phyloP scores from a whole-genome alignment of 1,284 basidiomycete genomes.

The Sanghuangporus sanghuang region DNA sequence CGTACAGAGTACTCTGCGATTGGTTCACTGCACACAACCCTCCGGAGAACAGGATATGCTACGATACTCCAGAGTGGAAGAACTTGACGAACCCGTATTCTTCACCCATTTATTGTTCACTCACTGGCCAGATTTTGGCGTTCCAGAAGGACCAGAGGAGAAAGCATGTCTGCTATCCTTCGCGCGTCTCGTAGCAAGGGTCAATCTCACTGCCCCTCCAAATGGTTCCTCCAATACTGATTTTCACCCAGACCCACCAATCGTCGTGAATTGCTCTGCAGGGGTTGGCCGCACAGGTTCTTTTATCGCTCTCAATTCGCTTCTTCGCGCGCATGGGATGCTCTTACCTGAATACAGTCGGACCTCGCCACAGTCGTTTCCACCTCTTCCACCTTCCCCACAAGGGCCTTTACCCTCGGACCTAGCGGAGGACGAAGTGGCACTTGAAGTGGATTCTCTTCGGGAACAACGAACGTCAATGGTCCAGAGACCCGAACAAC shows the following conservation, averaged over 20 bases:
- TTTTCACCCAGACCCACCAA: slow-evolving; percentile 56
- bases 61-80: slow-evolving; percentile 20
- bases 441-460: slow-evolving; percentile 68
- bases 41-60: slow-evolving; percentile 26
- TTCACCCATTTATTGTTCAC: slow-evolving; percentile 72
- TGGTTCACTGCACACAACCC: slow-evolving; percentile 24
- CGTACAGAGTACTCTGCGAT: slow-evolving; percentile 48
- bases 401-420: slow-evolving; percentile 50
- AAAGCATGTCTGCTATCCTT: slow-evolving; percentile 56
- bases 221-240: slow-evolving; percentile 19
- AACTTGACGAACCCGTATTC: slow-evolving; percentile 32
- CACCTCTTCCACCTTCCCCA: slow-evolving; percentile 38
- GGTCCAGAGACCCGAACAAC: slow-evolving; percentile 72
- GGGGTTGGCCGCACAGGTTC: slow-evolving; percentile 89
- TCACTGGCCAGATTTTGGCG: slow-evolving; percentile 82
- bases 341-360: slow-evolving; percentile 30
- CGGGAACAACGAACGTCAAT: slow-evolving; percentile 78
- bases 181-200: slow-evolving; percentile 50
- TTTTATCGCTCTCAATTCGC: slow-evolving; percentile 75
- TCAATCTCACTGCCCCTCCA: slow-evolving; percentile 44
- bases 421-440: slow-evolving; percentile 56
- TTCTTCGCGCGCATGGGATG: slow-evolving; percentile 55
- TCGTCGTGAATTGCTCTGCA: slow-evolving; percentile 83
- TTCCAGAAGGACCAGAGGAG: slow-evolving; percentile 51
- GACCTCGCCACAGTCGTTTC: slow-evolving; percentile 21